Base-by-base conservation (phyloP, 768 basidiomycete species). In the Boletus fagicola region DNA sequence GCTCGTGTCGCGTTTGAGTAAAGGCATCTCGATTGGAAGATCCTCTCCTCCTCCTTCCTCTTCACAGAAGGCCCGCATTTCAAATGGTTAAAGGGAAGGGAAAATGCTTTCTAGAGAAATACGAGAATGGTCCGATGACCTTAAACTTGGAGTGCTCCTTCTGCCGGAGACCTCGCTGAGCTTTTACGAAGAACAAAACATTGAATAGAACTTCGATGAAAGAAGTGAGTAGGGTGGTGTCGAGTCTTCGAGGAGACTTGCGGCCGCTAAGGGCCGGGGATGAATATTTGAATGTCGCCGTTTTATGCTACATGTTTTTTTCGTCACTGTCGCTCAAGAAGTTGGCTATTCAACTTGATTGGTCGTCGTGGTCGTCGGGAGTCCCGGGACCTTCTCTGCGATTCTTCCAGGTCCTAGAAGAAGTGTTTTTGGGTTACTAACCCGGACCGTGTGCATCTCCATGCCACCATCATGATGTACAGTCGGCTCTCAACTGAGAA, bases 1-100 rank as follows among this genome's bases (percentile, higher is more conserved):
- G 58, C 55, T 1, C 51, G 58, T 13, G 22, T 44, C 12, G 54
- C 49, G 9, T 58, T 66, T 12, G 64, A 67, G 49, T 16, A 64
- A 64, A 54, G n/a, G 44, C 40, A 18, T 43, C 56, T 50, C 54
- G 38, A 16, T 36, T 61, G 22, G 57, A 54, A 22, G 61, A 68
- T 38, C 39, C 57, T 7, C 60, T 54, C 5, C 5, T 61, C 6
- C 49, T 58, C 2, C 45, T 68, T 26, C 56, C 54, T 13, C 28
- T 61, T 11, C 61, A 61, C 30, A 43, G 39, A n/a, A n/a, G 4
- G 16, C n/a, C n/a, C n/a, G 45, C 20, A 13, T 18, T 5, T 15
- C 13, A 6, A 6, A 35, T 35, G 11, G 48, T 40, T 7, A 44
- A 13, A 15, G 26, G n/a, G 11, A 68, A 66, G 49, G 64, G 42